Conservation (phyloP, 352 stramenopile genomes). For the Phytopythium boreale region DNA sequence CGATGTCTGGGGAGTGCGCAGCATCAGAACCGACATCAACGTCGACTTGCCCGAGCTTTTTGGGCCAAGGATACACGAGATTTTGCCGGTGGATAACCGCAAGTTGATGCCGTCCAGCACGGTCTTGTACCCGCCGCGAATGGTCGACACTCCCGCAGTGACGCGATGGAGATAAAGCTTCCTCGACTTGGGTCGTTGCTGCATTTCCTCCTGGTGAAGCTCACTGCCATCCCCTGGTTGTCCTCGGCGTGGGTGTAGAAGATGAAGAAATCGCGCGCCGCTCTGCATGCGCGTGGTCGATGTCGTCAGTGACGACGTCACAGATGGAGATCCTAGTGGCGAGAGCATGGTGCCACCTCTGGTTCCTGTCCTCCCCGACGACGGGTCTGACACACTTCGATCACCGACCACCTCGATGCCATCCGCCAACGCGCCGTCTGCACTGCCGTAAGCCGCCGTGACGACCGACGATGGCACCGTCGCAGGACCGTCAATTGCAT, state of each 20-base stretch:
- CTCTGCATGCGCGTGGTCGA: constrained; percentile 24
- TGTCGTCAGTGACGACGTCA: constrained; percentile 26
- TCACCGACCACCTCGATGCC: background rate
- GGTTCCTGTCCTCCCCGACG: background rate
- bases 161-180: constrained; percentile 14
- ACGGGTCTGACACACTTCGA: background rate
- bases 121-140: background rate
- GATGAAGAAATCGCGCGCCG: constrained; percentile 3
- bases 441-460: background rate
- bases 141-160: constrained; percentile 3
- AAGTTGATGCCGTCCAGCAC: constrained; percentile 15
- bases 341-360: background rate
- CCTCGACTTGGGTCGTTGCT: background rate
- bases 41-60: constrained; percentile 11
- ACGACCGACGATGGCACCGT: constrained; percentile 5
- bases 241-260: background rate
- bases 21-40: constrained; percentile 13
- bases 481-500: background rate
- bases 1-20: constrained; percentile 21
- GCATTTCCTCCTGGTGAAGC: background rate
- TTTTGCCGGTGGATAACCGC: constrained; percentile 7
- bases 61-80: constrained; percentile 12
- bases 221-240: background rate
- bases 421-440: background rate
- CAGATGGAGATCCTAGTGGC: background rate